phyloP scores from a whole-genome alignment of 208 protist genomes.

The Trypanosoma avium region DNA sequence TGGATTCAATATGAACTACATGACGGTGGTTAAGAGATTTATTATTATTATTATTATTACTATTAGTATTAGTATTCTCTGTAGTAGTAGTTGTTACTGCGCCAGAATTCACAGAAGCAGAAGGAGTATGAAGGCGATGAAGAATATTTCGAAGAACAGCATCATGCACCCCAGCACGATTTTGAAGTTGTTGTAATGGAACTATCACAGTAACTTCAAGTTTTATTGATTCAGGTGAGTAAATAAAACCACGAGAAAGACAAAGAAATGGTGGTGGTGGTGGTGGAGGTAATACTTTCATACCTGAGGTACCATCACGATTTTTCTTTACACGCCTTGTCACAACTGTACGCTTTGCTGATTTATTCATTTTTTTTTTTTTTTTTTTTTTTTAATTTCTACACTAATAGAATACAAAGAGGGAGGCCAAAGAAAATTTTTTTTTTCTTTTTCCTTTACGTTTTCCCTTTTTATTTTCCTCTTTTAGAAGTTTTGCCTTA shows the following conservation, averaged over 20 bases:
- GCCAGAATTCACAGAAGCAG: constrained; percentile 17
- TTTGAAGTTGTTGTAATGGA: constrained; percentile 44
- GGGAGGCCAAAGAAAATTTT: too few relatives aligned
- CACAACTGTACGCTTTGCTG: not conserved
- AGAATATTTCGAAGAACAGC: constrained; percentile 48
- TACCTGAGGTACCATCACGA: not conserved
- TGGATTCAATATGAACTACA: constrained; percentile 40
- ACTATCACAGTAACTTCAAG: constrained; percentile 42
- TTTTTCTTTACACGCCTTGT: constrained; percentile 3
- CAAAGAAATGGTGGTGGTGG: constrained; percentile 41
- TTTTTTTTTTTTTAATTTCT: not conserved
- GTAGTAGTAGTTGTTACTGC: not conserved
- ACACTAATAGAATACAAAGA: not conserved
- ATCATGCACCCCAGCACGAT: constrained; percentile 36
- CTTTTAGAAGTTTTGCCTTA: too few relatives aligned
- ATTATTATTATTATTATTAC: not conserved
- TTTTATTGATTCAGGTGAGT: constrained; percentile 24
- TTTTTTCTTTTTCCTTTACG: too few relatives aligned
- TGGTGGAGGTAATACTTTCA: too few relatives aligned
- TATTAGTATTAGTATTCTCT: not conserved
- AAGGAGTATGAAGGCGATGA: constrained; percentile 31
- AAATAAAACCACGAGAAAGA: constrained; percentile 36
- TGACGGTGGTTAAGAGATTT: constrained; percentile 3
- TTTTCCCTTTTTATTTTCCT: too few relatives aligned
- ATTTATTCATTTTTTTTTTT: not conserved